Conservation (phyloP, 306 rosid species). For the Cucumis melo region DNA sequence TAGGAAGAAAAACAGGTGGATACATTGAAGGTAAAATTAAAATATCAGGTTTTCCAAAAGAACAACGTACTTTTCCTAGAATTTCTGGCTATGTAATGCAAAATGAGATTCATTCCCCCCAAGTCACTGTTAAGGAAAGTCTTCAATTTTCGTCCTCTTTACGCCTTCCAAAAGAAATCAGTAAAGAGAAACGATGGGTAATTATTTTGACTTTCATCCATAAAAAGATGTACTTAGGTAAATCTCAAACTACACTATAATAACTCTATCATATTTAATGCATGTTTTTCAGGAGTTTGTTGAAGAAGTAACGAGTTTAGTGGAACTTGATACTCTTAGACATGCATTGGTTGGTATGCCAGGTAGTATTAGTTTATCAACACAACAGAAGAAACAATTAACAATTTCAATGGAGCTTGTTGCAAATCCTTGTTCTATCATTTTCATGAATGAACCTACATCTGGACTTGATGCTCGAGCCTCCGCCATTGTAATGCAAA, state of each 20-base stretch:
- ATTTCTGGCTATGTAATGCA: constrained; percentile 86
- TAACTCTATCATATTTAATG: neutral
- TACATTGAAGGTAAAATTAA: constrained; percentile 68
- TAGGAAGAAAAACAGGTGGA: constrained; percentile 94
- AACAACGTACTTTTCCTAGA: constrained; percentile 70
- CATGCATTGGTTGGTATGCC: constrained; percentile 83
- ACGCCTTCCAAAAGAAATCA: constrained; percentile 76
- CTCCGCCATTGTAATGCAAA: constrained; percentile 82
- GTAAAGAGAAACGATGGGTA: constrained; percentile 38
- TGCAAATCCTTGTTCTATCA: constrained; percentile 88
- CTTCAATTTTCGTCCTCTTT: constrained; percentile 72
- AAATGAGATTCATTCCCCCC: constrained; percentile 92
- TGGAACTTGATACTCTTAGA: constrained; percentile 67
- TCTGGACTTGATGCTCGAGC: constrained; percentile 95
- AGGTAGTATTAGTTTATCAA: constrained; percentile 73
- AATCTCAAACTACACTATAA: no score
- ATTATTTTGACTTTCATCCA: constrained; percentile 9
- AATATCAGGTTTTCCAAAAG: constrained; percentile 78
- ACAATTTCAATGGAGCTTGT: constrained; percentile 91
- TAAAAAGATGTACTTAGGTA: neutral
- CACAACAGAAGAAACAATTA: constrained; percentile 78
- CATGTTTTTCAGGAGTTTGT: constrained; percentile 58
- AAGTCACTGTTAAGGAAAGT: constrained; percentile 78
- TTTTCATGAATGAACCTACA: constrained; percentile 92
- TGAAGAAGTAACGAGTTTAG: constrained; percentile 68